These are phyloP conservation scores for Sphagnum contortum DNA, from an alignment of 225 moss, liverwort and hornwort genomes.

Conservation along the genomic window DNA sequence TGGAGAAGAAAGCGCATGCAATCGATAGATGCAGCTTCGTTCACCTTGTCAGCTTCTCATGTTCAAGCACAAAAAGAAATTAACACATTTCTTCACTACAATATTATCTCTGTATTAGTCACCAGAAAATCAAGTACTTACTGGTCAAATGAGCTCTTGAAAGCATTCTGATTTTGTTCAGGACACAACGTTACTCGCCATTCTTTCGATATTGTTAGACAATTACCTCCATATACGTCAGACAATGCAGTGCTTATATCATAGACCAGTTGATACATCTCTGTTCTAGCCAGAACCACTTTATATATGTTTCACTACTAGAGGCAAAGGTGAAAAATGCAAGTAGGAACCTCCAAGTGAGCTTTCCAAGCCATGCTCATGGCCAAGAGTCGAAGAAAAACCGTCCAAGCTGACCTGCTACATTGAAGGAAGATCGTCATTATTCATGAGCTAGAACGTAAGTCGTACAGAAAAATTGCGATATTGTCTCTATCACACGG, in stretches of 20 bases:
- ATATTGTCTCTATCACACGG: no score
- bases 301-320: neutral
- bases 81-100: neutral
- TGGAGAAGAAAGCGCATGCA: constrained; percentile 68
- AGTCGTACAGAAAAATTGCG: no score
- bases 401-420: no score
- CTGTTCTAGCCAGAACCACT: no score
- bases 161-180: constrained; percentile 5
- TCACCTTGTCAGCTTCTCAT: constrained; percentile 25
- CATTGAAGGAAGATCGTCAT: no score
- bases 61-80: constrained; percentile 5
- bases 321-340: neutral
- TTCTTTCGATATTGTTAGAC: neutral
- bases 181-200: constrained; percentile 1
- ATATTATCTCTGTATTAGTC: neutral
- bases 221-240: neutral
- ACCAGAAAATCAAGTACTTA: neutral
- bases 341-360: constrained; percentile 42
- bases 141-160: neutral
- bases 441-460: no score
- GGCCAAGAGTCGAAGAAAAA: constrained; percentile 35
- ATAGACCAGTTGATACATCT: no score
- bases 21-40: constrained; percentile 23
- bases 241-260: no score
- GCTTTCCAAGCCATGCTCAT: constrained; percentile 37